Percentiles rank a stretch among this genome's conserved stretches.
Conservation (phyloP, 371 early-diverging fungal species). For the Zychaea mexicana region DNA sequence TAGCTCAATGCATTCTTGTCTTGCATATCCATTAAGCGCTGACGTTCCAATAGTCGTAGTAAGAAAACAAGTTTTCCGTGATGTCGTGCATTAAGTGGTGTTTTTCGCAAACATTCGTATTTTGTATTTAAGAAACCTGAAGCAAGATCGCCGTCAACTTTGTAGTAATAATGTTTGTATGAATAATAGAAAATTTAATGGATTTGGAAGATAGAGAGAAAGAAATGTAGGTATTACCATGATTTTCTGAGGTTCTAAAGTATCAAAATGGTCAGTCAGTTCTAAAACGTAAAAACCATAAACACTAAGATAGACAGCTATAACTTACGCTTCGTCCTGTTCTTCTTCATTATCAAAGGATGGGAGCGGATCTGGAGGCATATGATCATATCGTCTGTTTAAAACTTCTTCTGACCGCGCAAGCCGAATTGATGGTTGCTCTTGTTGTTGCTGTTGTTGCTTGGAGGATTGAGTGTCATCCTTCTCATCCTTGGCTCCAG, state of each 20-base stretch:
- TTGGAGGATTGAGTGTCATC: not conserved
- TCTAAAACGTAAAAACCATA: too few species aligned
- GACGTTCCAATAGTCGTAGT: conserved; percentile 38
- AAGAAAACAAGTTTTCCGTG: conserved; percentile 40
- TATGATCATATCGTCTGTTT: conserved; percentile 2
- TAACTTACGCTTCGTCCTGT: not conserved
- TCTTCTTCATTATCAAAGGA: conserved; percentile 6
- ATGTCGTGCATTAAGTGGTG: conserved; percentile 36
- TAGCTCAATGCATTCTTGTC: conserved; percentile 45
- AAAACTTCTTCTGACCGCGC: not conserved
- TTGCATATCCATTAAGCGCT: conserved; percentile 39
- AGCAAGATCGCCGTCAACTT: conserved; percentile 25
- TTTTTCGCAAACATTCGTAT: conserved; percentile 49
- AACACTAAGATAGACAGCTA: not conserved
- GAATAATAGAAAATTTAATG: too few species aligned
- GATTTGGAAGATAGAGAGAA: too few species aligned
- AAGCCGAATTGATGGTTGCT: not conserved
- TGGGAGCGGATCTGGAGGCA: conserved; percentile 5
- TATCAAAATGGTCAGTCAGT: too few species aligned
- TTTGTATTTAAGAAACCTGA: conserved; percentile 37
- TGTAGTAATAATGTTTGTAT: too few species aligned
- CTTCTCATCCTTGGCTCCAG: too few species aligned
- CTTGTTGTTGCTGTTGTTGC: not conserved
- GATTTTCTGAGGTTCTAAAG: too few species aligned
- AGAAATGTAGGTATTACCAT: too few species aligned